These are phyloP conservation scores for Uronychia setigera DNA, from an alignment of 73 alveolate species.

Conservation along the genomic window DNA sequence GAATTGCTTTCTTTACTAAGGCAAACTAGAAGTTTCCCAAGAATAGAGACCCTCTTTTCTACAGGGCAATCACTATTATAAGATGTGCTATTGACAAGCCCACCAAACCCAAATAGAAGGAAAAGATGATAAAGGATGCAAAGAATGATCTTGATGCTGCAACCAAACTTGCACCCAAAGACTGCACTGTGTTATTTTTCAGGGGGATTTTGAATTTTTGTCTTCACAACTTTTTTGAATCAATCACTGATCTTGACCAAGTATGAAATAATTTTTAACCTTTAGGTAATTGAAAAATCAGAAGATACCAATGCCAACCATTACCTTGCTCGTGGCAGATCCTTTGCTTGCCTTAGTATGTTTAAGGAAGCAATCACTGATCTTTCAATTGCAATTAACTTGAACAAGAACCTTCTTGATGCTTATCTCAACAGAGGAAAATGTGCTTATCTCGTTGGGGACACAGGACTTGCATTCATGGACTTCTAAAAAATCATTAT, in stretches of 20 bases:
- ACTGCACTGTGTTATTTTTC: conserved; percentile 42
- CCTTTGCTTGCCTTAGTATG: conserved; percentile 69
- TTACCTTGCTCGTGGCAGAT: conserved; percentile 70
- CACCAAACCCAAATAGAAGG: not conserved
- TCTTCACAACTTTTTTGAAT: conserved; percentile 57
- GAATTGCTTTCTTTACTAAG: conserved; percentile 49
- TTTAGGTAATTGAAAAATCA: conserved; percentile 53
- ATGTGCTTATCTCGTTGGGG: conserved; percentile 73
- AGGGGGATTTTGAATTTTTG: conserved; percentile 60
- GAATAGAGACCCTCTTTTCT: conserved; percentile 48
- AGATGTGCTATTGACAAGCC: conserved; percentile 38
- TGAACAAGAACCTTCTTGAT: conserved; percentile 62
- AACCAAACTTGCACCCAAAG: conserved; percentile 36
- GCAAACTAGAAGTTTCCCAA: conserved; percentile 43
- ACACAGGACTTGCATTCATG: conserved; percentile 71
- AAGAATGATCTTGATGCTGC: conserved; percentile 52
- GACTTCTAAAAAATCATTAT: conserved; percentile 68
- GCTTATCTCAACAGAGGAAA: conserved; percentile 74
- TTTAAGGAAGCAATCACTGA: conserved; percentile 71
- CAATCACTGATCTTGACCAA: conserved; percentile 59
- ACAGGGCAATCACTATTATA: conserved; percentile 53
- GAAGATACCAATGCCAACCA: conserved; percentile 67
- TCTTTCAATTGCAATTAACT: conserved; percentile 58
- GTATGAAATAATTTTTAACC: not conserved
- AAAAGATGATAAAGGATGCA: conserved; percentile 39